Evolutionary conservation across 495 filamentous ascomycete species (phyloP).

Genomic region (Amorphotheca resinae): DNA sequence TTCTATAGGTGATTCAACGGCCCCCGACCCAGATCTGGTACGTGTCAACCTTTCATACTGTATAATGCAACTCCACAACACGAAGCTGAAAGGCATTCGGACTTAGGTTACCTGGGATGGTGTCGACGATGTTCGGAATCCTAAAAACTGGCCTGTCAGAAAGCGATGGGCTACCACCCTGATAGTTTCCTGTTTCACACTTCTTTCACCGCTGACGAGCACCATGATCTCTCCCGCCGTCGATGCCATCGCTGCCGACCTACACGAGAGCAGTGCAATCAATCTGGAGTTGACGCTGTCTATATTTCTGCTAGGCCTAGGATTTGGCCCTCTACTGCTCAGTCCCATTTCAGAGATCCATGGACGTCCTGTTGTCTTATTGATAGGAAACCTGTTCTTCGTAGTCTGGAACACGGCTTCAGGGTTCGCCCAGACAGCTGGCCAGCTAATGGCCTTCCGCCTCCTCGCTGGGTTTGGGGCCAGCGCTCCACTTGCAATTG

Average conservation of each 20-base stretch:
- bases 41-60: too few species aligned
- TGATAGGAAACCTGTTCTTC: not conserved
- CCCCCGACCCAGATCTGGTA: not conserved
- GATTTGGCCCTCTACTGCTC: not conserved
- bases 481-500: conserved; percentile 36
- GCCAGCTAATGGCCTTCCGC: conserved; percentile 46
- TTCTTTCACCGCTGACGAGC: not conserved
- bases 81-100: too few species aligned
- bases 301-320: not conserved
- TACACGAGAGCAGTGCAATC: not conserved
- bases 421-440: conserved; percentile 45
- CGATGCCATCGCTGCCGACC: not conserved
- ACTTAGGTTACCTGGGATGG: not conserved
- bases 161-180: not conserved
- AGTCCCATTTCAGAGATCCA: not conserved
- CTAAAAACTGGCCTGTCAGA: not conserved
- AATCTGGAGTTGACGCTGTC: not conserved
- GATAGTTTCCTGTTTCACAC: not conserved
- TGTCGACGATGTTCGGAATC: not conserved
- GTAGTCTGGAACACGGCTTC: conserved; percentile 30
- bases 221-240: not conserved
- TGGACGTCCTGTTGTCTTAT: not conserved
- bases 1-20: not conserved
- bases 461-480: conserved; percentile 49
- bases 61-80: too few species aligned